phyloP scores from a whole-genome alignment of 352 stramenopile species.

The Thraustochytrium sp. region DNA sequence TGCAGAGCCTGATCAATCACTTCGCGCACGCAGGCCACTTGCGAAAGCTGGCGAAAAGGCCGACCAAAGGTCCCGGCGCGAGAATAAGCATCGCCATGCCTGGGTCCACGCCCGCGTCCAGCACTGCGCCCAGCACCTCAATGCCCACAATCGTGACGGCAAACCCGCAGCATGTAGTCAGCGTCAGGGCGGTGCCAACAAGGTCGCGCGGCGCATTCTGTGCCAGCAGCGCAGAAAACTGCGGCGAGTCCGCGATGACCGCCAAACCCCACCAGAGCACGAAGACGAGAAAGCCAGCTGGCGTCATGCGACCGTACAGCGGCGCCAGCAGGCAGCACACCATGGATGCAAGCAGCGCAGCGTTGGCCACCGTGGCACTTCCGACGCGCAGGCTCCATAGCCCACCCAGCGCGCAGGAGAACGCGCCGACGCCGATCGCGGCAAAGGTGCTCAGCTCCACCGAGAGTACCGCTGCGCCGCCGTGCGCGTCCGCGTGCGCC shows the following conservation, averaged over 20 bases:
- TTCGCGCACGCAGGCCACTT: too few relatives aligned
- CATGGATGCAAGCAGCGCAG: conserved; percentile 38
- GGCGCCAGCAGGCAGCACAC: conserved; percentile 45
- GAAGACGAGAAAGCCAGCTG: conserved; percentile 37
- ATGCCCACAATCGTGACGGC: conserved; percentile 49
- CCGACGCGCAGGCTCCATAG: neutral
- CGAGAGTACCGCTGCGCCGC: neutral
- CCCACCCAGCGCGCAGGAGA: conserved; percentile 46
- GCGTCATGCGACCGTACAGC: neutral
- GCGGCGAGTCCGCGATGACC: conserved; percentile 49
- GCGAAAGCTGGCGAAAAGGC: neutral
- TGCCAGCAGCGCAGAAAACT: conserved; percentile 48
- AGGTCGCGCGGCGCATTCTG: conserved; percentile 22
- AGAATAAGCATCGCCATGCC: neutral
- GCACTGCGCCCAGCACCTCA: conserved; percentile 45
- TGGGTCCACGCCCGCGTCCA: neutral
- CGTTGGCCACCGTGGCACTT: conserved; percentile 38
- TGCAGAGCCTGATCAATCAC: too few relatives aligned
- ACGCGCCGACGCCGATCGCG: conserved; percentile 43
- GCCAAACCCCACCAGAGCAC: conserved; percentile 48
- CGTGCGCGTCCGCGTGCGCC: neutral
- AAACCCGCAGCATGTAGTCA: conserved; percentile 50
- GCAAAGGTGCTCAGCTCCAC: conserved; percentile 42
- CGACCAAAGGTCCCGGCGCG: neutral
- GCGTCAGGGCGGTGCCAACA: conserved; percentile 50